Base-by-base conservation (phyloP, 1,139 yeast species). In the Lodderomyces margitis region DNA sequence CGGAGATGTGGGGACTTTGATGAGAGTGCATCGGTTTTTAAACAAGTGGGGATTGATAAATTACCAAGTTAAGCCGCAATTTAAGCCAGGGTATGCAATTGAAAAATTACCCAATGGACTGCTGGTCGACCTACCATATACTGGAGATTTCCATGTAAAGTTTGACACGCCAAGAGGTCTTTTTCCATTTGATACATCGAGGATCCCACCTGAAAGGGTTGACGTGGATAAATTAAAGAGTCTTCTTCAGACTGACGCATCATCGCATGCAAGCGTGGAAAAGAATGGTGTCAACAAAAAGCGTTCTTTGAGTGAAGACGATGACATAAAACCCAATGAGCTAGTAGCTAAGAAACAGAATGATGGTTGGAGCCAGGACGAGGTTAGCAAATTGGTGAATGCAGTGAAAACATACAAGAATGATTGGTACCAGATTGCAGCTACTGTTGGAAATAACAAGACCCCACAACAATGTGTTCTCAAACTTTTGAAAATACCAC, bases 1-100 rank as follows among this genome's bases (percentile, higher is more conserved):
- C 17, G 98, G 98, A 33, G 98, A 94, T 68, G 98, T 91, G 9
- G 95, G 97, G 15, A 84, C 96, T 1, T 76, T 94, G 46, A 81
- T 92, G 78, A 77, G 99, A 50, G 80, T 92, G 9, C 97, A 89
- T 60, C 79, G 87, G 48, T 92, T 94, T 57, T 71, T 94, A 49
- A 91, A 81, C 57, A 87, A 86, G 61, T 94, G 99, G 99, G 99
- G 99, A 0, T 70, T 94, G 45, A 88, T 94, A 43, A 94, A 94
- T 62, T 94, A 94, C 59, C 98, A 92, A 63, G 96, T 83, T 1
- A 74, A 78, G 50, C 86, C 91, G 2, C 82, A 78, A 48, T 66
- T 79, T 46, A 75, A 80, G 51, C 88, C 91, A 2, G 79, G 80
- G 36, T 76, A 79, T 43, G 73, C 75, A 1, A 70, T 82, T 25